Base-by-base conservation (phyloP, 2,329 filamentous ascomycete genomes). In the Aspergillus brasiliensis region DNA sequence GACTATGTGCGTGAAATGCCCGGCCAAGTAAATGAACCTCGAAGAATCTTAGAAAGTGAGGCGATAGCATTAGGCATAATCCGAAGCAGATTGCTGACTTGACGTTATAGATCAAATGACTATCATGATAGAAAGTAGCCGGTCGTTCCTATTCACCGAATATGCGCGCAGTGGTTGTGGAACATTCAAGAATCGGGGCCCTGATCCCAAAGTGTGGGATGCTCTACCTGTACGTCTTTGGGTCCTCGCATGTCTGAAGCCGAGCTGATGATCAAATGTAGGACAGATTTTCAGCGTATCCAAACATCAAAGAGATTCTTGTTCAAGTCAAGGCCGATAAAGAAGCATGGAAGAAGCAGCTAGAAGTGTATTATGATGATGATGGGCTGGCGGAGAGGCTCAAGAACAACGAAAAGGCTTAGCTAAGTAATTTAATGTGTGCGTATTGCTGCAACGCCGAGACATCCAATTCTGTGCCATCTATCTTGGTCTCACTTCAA, bases 1-100 rank as follows among this genome's bases (percentile, higher is more conserved):
- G 78, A 74, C 5, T 81, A 81, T 63, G 77, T 80, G 49, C 72
- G 76, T 60, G 79, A 80, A 59, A 79, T 79, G 75, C 72, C 74
- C 52, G 72, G 78, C 3, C 78, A 81, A 52, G 74, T 77, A 57
- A 78, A 75, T 48, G 70, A 75, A 38, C 77, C 79, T 2, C 72
- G 80, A 56, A 77, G 72, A 64, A 80, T 81, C 8, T 63, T 82
- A 5, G 76, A 77, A 48, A 66, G 73, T 75, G 56, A 62, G 69
- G 63, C 38, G 4, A 42, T 42, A n/a, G 17, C 38, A 42, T 5
- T 11, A 11, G 8, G 2, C 28, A 31, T 11, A 10, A 42, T 42
- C 19, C 23, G 15, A 37, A 51, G 6, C 21, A 13, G 13, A 11
- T 31, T 25, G 25, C 52, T 19, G 53, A 21, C 8, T 19, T 19